phyloP scores from a whole-genome alignment of 2,329 filamentous ascomycete species.

The Hymenoscyphus repandus region DNA sequence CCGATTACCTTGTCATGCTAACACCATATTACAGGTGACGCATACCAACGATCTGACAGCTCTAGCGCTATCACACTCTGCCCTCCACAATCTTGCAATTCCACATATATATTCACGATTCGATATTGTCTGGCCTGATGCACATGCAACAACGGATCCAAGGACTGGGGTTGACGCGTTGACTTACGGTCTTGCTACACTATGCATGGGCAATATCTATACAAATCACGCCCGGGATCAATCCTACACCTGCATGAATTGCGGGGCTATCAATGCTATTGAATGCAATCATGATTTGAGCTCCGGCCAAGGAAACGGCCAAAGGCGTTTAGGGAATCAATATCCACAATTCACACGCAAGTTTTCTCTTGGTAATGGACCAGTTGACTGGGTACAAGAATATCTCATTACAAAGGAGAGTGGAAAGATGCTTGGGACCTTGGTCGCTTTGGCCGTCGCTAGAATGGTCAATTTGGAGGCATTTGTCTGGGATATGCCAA shows the following conservation, averaged over 20 bases:
- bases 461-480: slow-evolving; percentile 78
- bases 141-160: slow-evolving; percentile 56
- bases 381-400: slow-evolving; percentile 70
- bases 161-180: slow-evolving; percentile 74
- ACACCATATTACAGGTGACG: slow-evolving; percentile 50
- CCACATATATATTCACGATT: slow-evolving; percentile 80
- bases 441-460: slow-evolving; percentile 73
- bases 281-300: slow-evolving; percentile 23
- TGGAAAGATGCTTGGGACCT: slow-evolving; percentile 82
- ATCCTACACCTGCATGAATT: slow-evolving; percentile 29
- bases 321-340: slow-evolving; percentile 59
- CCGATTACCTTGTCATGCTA: background rate
- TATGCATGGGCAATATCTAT: slow-evolving; percentile 68
- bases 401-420: slow-evolving; percentile 79
- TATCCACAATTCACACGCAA: slow-evolving; percentile 76
- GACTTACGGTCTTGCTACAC: slow-evolving; percentile 74
- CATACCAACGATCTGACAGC: slow-evolving; percentile 79
- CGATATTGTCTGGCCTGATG: slow-evolving; percentile 84
- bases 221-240: slow-evolving; percentile 15
- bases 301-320: slow-evolving; percentile 12
- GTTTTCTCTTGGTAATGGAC: slow-evolving; percentile 81
- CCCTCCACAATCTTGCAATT: slow-evolving; percentile 68
- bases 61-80: slow-evolving; percentile 71
- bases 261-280: slow-evolving; percentile 25
- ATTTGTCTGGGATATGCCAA: slow-evolving; percentile 88